Conservation (phyloP, 805 yeast species). For the Pichia nakasei region DNA sequence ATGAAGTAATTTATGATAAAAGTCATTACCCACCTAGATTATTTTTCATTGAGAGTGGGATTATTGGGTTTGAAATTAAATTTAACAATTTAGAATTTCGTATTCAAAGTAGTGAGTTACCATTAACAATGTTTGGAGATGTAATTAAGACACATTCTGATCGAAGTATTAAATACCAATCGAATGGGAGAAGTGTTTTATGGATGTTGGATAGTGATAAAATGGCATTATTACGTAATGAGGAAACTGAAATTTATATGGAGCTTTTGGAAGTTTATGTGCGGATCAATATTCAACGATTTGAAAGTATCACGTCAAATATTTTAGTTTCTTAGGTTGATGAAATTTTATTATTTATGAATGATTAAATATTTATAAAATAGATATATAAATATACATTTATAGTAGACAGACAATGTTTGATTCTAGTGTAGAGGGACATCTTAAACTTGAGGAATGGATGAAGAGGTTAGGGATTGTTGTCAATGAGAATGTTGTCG, state of each 20-base stretch:
- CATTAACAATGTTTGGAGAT: conserved; percentile 72
- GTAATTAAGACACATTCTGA: conserved; percentile 31
- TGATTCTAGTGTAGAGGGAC: background rate
- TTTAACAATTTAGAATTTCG: conserved; percentile 30
- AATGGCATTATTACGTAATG: conserved; percentile 37
- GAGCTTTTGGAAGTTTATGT: conserved; percentile 58
- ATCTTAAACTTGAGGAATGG: conserved; percentile 10
- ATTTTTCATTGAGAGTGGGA: conserved; percentile 45
- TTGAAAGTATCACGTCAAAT: conserved; percentile 68
- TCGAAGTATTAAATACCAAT: conserved; percentile 32
- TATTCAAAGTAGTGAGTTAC: conserved; percentile 39
- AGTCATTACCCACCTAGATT: conserved; percentile 39
- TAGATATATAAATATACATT: too few species aligned
- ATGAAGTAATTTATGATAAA: conserved; percentile 41
- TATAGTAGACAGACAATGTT: conserved; percentile 1
- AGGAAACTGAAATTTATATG: conserved; percentile 46
- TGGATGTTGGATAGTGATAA: conserved; percentile 55
- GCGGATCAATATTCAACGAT: conserved; percentile 58
- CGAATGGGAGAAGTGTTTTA: conserved; percentile 43
- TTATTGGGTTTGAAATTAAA: conserved; percentile 38
- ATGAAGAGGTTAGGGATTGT: conserved; percentile 4
- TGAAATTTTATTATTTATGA: too few species aligned
- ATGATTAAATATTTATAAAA: too few species aligned
- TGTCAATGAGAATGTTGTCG: conserved; percentile 7
- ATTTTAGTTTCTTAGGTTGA: conserved; percentile 45